Conservation (phyloP, 164 flowering plant genomes). For the Vitis labrusca region DNA sequence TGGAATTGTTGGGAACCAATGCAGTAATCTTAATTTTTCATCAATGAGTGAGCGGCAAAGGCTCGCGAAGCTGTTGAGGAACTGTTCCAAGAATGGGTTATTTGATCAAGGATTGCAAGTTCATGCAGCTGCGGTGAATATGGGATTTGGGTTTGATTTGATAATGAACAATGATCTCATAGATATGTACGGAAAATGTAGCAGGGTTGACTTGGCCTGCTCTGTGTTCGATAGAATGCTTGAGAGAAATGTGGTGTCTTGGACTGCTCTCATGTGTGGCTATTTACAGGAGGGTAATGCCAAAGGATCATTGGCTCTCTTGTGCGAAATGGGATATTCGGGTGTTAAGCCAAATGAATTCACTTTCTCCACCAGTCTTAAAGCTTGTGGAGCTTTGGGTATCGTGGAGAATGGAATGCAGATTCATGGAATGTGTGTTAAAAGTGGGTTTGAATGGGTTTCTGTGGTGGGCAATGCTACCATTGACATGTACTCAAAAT, state of each 20-base stretch:
- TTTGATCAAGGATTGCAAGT: slow-evolving; percentile 47
- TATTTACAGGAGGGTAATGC: slow-evolving; percentile 47
- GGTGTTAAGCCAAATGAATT: slow-evolving; percentile 63
- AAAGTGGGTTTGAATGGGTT: slow-evolving; percentile 47
- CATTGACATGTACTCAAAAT: slow-evolving; percentile 74
- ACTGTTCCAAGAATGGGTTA: slow-evolving; percentile 42
- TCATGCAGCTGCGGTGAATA: slow-evolving; percentile 44
- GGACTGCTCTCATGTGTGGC: slow-evolving; percentile 83
- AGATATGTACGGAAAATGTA: slow-evolving; percentile 71
- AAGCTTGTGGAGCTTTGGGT: slow-evolving; percentile 53
- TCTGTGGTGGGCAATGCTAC: slow-evolving; percentile 69
- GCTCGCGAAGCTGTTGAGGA: slow-evolving; percentile 44
- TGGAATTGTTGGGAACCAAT: too few relatives aligned
- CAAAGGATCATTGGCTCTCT: slow-evolving; percentile 32
- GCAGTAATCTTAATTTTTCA: background rate
- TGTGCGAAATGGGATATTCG: slow-evolving; percentile 46
- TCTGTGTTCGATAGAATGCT: slow-evolving; percentile 68
- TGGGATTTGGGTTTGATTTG: slow-evolving; percentile 51
- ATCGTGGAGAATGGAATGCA: slow-evolving; percentile 46
- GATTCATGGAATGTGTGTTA: slow-evolving; percentile 56
- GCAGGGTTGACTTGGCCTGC: slow-evolving; percentile 36
- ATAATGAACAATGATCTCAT: slow-evolving; percentile 61
- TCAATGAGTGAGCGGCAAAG: slow-evolving; percentile 51
- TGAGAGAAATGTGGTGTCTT: slow-evolving; percentile 74
- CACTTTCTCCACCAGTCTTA: slow-evolving; percentile 59